Evolutionary conservation across 164 flowering plant species (phyloP), one percentile per base, ranked within the genome.

Genomic region (Malania oleifera): DNA sequence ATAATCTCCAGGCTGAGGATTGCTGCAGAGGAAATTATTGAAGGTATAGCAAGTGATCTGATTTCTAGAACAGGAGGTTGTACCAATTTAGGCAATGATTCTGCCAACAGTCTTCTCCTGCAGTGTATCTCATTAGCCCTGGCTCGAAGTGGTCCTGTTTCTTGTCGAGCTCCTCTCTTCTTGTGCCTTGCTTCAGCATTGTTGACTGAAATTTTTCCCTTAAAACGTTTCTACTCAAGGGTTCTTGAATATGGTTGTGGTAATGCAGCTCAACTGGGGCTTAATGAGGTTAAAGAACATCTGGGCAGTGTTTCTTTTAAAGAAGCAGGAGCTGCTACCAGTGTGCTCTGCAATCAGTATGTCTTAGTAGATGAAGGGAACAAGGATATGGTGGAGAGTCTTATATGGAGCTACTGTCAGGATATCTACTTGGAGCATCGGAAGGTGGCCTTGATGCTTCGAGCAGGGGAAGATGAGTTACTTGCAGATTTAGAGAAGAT

Each of bases 301-400:
- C 54, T 80, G 28, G 69, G 44, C 23, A 79, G 82, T 67, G 57
- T 75, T 62, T 58, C 69, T 50, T 85, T 89, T 62, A 91, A 81
- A 79, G 99, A 89, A 73, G 93, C 93, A 18, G 99, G 99, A 37
- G 76, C 78, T 5, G 59, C 81, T 39, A 82, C 93, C 20, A 74
- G 85, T 52, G 78, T 74, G 27, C 83, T 95, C 44, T 95, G 99
- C 78, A 80, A 85, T 43, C 91, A 75, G 56, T 95, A 91, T 71
- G 73, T 53, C 19, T 70, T 71, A 41, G 89, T 80, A 8, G 76
- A 80, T 69, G 91, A 85, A 57, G 80, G 83, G 47, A 73, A 61
- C 70, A 82, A 76, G 65, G 29, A 1, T 38, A 37, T 68, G 18
- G 89, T 95, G 52, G 99, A 91, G 73, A 80, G 72, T 72, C 56